Evolutionary conservation across 495 filamentous ascomycete species (phyloP).

Genomic region (Podospora bellae-mahoneyi): DNA sequence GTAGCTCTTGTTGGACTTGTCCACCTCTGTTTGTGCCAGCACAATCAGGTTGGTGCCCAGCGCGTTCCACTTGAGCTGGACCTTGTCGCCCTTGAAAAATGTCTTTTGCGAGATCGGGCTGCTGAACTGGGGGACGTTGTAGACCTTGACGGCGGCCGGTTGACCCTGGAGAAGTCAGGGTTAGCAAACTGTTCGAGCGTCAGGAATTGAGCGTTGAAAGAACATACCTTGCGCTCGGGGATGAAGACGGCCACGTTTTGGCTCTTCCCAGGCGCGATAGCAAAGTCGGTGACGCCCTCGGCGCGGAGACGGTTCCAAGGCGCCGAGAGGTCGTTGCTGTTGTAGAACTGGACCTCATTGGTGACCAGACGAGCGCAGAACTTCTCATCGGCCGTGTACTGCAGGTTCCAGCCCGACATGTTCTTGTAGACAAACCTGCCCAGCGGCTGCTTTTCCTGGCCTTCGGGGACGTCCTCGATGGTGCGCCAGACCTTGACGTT

Average conservation of each 20-base stretch:
- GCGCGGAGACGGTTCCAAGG: conserved; percentile 94
- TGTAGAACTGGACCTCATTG: conserved; percentile 96
- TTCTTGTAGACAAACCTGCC: conserved; percentile 91
- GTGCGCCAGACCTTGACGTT: conserved; percentile 96
- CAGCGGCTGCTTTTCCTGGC: conserved; percentile 65
- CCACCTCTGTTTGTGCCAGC: conserved; percentile 95
- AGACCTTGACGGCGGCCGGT: conserved; percentile 91
- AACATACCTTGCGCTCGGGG: conserved; percentile 83
- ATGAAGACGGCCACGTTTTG: conserved; percentile 89
- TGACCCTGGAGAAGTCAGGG: conserved; percentile 58
- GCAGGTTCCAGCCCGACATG: conserved; percentile 94
- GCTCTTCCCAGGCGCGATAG: conserved; percentile 80
- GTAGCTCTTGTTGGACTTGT: conserved; percentile 97
- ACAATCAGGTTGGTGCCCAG: conserved; percentile 88
- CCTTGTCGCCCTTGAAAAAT: conserved; percentile 98
- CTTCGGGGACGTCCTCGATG: conserved; percentile 52
- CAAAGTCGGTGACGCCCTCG: conserved; percentile 89
- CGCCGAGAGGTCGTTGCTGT: conserved; percentile 74
- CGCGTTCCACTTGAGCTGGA: conserved; percentile 95
- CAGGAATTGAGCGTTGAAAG: background rate
- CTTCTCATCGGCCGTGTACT: conserved; percentile 89
- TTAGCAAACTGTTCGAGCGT: conserved; percentile 5
- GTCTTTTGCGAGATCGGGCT: conserved; percentile 88
- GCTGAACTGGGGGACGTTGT: conserved; percentile 81
- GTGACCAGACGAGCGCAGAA: conserved; percentile 91